phyloP scores from a whole-genome alignment of 257 asterid species.

The Sherardia arvensis region DNA sequence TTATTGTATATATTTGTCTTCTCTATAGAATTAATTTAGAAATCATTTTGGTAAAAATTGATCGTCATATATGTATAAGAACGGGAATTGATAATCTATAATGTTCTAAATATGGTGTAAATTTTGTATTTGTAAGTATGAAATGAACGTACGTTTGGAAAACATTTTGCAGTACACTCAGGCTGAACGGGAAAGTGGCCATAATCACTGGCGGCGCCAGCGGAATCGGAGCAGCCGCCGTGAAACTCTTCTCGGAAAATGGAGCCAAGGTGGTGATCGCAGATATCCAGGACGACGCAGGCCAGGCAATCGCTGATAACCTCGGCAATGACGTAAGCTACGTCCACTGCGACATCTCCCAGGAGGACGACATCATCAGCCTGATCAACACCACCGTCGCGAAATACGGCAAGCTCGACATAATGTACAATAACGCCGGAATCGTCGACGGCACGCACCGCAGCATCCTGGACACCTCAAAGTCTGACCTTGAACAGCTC shows the following conservation, averaged over 20 bases:
- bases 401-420: conserved; percentile 36
- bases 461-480: conserved; percentile 16
- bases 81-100: no score
- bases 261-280: conserved; percentile 49
- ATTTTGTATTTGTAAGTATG: no score
- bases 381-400: conserved; percentile 24
- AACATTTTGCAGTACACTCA: no score
- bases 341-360: conserved; percentile 42
- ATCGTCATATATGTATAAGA: no score
- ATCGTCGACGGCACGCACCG: conserved; percentile 1
- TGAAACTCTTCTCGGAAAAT: conserved; percentile 20
- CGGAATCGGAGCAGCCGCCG: conserved; percentile 40
- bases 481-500: conserved; percentile 17
- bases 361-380: conserved; percentile 24
- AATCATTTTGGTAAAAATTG: no score
- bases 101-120: no score
- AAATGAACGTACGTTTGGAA: no score
- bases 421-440: conserved; percentile 49
- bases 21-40: no score
- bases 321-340: conserved; percentile 19
- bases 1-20: not conserved
- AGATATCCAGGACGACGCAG: conserved; percentile 39
- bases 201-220: conserved; percentile 43
- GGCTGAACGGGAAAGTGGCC: conserved; percentile 36
- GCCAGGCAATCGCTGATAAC: conserved; percentile 18